A percentile compares a stretch with the other conserved stretches of the same genome.
Conservation (phyloP, 805 yeast genomes). For the Starmerella potacharoeniae region DNA sequence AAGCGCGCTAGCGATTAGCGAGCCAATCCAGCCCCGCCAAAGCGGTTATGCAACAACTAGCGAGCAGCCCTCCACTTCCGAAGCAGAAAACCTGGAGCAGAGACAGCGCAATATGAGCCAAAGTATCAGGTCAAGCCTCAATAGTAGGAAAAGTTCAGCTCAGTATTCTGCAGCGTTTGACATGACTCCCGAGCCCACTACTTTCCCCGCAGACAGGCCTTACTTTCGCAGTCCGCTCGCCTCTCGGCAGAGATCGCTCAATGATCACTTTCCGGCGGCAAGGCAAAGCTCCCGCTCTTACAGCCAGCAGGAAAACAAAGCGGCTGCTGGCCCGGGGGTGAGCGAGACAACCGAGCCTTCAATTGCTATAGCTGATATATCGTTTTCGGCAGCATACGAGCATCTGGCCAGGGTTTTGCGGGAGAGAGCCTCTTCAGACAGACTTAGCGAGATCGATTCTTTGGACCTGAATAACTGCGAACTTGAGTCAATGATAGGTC, state of each 20-base stretch:
- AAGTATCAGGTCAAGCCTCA: neutral
- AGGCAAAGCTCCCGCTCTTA: neutral
- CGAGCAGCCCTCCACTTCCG: slow-evolving; percentile 2
- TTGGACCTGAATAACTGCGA: slow-evolving; percentile 18
- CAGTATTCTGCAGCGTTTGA: neutral
- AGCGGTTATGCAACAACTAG: neutral
- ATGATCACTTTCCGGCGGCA: neutral
- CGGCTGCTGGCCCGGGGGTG: neutral
- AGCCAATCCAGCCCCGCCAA: slow-evolving; percentile 4
- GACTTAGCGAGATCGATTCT: slow-evolving; percentile 5
- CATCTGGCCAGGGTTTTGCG: slow-evolving; percentile 10
- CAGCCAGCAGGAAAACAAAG: neutral
- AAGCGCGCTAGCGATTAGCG: slow-evolving; percentile 9
- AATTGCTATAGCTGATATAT: slow-evolving; percentile 8
- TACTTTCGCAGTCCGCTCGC: neutral
- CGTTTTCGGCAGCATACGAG: slow-evolving; percentile 14
- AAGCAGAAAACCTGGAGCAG: neutral
- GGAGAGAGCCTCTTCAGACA: slow-evolving; percentile 8
- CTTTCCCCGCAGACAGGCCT: neutral
- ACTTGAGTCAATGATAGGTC: slow-evolving; percentile 19
- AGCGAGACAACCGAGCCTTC: neutral
- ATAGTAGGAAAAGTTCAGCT: neutral
- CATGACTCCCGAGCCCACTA: neutral
- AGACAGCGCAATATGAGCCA: neutral
- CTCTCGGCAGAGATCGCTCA: neutral